Base-by-base conservation (phyloP, 1,139 yeast genomes). In the Kurtzmaniella natalensis region DNA sequence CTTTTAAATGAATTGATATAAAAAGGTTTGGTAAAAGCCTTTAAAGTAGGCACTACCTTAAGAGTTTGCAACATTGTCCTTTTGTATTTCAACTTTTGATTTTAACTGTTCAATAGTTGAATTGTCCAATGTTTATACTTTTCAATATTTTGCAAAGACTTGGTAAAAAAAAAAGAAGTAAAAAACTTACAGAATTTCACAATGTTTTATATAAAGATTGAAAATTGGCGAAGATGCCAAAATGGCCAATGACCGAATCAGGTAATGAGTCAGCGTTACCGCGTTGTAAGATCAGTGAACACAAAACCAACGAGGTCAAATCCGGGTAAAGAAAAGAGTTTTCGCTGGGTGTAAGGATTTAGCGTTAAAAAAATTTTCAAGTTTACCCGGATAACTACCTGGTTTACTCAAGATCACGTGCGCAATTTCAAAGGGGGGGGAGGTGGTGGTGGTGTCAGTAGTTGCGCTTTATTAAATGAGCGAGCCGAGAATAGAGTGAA, bases 201-300 rank as follows among this genome's bases (percentile, higher is more conserved):
- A 23, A 14, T 11, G 26, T 11, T 23, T 23, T 23, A 23, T 23
- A 23, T 23, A 16, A 13, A 23, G 11, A 23, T 11, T 23, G 26
- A 23, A 23, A 23, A 23, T 17, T 26, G 21, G 29, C 9, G 20
- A 18, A 11, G 19, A 14, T 17, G 14, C 13, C 13, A 17, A 17
- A 17, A 26, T 17, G 29, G 13, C 8, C 18, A 21, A 26, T 26
- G 36, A 33, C 38, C 38, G 33, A 35, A 35, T 32, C 35, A 33
- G 38, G 38, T 22, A 35, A 32, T 35, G 38, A 35, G 28, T 35
- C 38, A 35, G 37, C 21, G 37, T 25, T 31, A 32, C 32, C 37
- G 37, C 37, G 37, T 28, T 31, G 35, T 32, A 25, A 35, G 35
- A 35, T 35, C 37, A 35, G 37, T 29, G 25, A 17, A 17, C 29